phyloP scores from a whole-genome alignment of 495 filamentous ascomycete genomes.

The Platismatia glauca region DNA sequence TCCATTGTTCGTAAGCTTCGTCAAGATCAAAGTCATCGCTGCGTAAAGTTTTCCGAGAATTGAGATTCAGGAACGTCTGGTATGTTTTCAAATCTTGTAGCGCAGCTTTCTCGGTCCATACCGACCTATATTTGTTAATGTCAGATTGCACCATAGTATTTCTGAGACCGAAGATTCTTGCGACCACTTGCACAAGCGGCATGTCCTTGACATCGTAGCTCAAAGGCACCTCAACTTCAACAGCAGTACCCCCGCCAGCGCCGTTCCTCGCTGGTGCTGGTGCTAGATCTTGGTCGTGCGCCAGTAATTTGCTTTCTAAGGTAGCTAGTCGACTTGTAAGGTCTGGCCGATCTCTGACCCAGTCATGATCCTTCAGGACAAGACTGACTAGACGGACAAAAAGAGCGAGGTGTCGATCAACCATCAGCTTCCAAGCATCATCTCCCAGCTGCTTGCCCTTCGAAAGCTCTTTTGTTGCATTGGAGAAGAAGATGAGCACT shows the following conservation, averaged over 20 bases:
- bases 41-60: constrained; percentile 67
- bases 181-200: constrained; percentile 80
- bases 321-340: constrained; percentile 67
- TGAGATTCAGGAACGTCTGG: constrained; percentile 73
- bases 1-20: constrained; percentile 85
- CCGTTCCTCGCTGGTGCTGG: constrained; percentile 46
- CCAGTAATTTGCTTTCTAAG: constrained; percentile 85
- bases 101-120: constrained; percentile 88
- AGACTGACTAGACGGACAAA: constrained; percentile 81
- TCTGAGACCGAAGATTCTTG: constrained; percentile 70
- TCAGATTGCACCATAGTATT: constrained; percentile 72
- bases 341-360: constrained; percentile 73
- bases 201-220: constrained; percentile 95
- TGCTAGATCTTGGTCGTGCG: constrained; percentile 85
- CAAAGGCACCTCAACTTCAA: constrained; percentile 70
- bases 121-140: constrained; percentile 66
- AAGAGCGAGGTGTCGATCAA: constrained; percentile 88
- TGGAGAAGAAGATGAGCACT: constrained; percentile 80
- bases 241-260: constrained; percentile 47
- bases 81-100: constrained; percentile 88
- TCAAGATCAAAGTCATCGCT: constrained; percentile 85
- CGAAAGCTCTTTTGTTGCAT: constrained; percentile 76
- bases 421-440: constrained; percentile 84
- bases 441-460: constrained; percentile 77
- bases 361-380: constrained; percentile 70